These are phyloP conservation scores for Macrolepiota fuliginosa DNA, from an alignment of 768 basidiomycete species.

Conservation along the genomic window DNA sequence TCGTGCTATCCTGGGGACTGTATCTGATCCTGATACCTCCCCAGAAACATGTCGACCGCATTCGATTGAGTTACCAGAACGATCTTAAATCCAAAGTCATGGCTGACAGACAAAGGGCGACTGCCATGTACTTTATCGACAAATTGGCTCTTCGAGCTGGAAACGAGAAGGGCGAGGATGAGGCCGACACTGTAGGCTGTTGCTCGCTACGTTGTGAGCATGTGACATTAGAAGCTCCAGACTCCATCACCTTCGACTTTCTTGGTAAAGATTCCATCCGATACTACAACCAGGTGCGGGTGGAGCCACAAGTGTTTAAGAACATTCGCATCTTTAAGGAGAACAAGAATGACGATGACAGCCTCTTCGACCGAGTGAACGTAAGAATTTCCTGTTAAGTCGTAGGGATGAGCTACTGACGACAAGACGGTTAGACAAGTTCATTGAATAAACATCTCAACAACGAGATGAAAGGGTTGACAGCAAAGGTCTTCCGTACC, in stretches of 20 bases:
- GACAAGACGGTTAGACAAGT: conserved; percentile 54
- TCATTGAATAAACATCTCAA: conserved; percentile 89
- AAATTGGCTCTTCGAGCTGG: conserved; percentile 95
- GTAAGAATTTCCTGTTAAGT: conserved; percentile 46
- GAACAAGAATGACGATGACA: conserved; percentile 83
- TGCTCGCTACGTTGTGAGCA: conserved; percentile 97
- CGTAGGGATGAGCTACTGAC: conserved; percentile 18
- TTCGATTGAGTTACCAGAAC: conserved; percentile 82
- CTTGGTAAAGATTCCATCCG: conserved; percentile 99
- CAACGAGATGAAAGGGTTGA: conserved; percentile 94
- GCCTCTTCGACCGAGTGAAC: conserved; percentile 91
- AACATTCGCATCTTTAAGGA: conserved; percentile 98
- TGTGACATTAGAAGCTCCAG: conserved; percentile 86
- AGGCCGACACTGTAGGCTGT: conserved; percentile 98
- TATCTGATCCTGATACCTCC: background rate
- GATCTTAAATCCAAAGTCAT: conserved; percentile 90
- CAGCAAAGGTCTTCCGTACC: conserved; percentile 99
- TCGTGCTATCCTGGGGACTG: background rate
- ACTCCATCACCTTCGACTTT: conserved; percentile 93
- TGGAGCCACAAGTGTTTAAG: conserved; percentile 94
- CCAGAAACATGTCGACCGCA: conserved; percentile 87
- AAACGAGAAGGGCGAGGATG: conserved; percentile 99
- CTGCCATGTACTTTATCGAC: conserved; percentile 99
- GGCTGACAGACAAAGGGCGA: conserved; percentile 96
- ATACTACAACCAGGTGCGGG: conserved; percentile 89